These are phyloP conservation scores for Styphnolobium japonicum DNA, from an alignment of 306 rosid species.

Conservation along the genomic window DNA sequence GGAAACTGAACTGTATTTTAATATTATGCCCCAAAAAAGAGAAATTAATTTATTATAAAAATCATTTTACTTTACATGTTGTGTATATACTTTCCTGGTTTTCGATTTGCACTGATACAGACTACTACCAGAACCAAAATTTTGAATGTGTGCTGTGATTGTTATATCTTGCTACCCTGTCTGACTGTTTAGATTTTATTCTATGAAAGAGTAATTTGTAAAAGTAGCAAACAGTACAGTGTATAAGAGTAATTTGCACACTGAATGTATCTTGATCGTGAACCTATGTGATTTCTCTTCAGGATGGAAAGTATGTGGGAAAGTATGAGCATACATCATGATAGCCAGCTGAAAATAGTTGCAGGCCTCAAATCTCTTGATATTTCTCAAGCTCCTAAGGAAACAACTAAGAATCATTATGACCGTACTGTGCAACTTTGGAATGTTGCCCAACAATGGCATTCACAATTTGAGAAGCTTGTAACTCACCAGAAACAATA, in stretches of 20 bases:
- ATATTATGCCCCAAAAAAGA: background rate
- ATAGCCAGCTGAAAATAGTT: conserved; percentile 56
- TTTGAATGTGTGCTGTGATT: background rate
- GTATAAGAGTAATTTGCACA: background rate
- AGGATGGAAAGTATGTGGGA: conserved; percentile 87
- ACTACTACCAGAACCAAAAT: background rate
- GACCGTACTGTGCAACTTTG: conserved; percentile 66
- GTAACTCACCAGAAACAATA: conserved; percentile 77
- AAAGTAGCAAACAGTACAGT: background rate
- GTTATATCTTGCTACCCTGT: background rate
- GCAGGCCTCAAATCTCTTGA: conserved; percentile 60
- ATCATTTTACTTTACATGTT: background rate
- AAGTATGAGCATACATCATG: conserved; percentile 55
- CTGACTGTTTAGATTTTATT: background rate
- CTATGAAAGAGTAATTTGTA: background rate
- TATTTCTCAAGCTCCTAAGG: conserved; percentile 56
- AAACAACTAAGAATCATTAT: conserved; percentile 69
- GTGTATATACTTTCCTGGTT: background rate
- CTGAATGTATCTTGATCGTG: background rate
- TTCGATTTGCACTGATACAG: background rate
- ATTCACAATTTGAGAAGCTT: conserved; percentile 64
- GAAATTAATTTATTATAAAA: background rate
- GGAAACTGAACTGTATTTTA: background rate
- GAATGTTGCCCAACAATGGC: conserved; percentile 60
- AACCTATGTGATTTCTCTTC: conserved; percentile 24